Conservation (phyloP, 352 stramenopile species). For the Pythium periplocum region DNA sequence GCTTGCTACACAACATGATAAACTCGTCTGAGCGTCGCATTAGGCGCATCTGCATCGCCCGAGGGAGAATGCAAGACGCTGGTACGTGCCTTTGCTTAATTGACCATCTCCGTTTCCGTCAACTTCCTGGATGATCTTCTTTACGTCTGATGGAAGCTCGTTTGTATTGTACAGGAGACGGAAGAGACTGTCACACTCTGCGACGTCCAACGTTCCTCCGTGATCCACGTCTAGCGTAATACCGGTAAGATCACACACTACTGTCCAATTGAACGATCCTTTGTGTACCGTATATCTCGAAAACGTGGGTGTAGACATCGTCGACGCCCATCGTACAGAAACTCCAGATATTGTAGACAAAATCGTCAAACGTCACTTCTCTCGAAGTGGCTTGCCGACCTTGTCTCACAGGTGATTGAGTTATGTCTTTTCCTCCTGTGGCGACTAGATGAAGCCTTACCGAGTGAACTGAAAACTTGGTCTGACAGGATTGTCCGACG, state of each 20-base stretch:
- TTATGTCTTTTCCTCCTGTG: background rate
- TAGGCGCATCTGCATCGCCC: background rate
- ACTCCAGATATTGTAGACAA: slow-evolving; percentile 55
- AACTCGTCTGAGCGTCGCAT: slow-evolving; percentile 28
- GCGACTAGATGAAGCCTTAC: slow-evolving; percentile 9
- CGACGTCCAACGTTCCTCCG: slow-evolving; percentile 33
- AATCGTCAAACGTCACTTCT: slow-evolving; percentile 49
- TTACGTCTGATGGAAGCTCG: slow-evolving; percentile 27
- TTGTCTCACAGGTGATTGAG: slow-evolving; percentile 1
- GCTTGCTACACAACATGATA: slow-evolving; percentile 25
- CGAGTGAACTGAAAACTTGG: slow-evolving; percentile 47
- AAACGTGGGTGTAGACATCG: slow-evolving; percentile 35
- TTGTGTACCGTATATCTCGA: slow-evolving; percentile 38
- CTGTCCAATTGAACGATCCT: no score
- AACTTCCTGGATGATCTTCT: slow-evolving; percentile 27
- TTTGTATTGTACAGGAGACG: slow-evolving; percentile 44
- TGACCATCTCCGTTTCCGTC: slow-evolving; percentile 25
- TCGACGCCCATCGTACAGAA: slow-evolving; percentile 44
- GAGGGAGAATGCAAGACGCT: background rate
- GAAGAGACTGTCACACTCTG: slow-evolving; percentile 48
- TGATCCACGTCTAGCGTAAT: slow-evolving; percentile 31
- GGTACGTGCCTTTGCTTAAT: slow-evolving; percentile 21
- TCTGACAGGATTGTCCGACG: slow-evolving; percentile 38
- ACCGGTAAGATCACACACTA: no score
- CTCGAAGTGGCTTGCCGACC: slow-evolving; percentile 33